Base-by-base conservation (phyloP, 1,139 yeast species). In the Saccharomyces hybrid region DNA sequence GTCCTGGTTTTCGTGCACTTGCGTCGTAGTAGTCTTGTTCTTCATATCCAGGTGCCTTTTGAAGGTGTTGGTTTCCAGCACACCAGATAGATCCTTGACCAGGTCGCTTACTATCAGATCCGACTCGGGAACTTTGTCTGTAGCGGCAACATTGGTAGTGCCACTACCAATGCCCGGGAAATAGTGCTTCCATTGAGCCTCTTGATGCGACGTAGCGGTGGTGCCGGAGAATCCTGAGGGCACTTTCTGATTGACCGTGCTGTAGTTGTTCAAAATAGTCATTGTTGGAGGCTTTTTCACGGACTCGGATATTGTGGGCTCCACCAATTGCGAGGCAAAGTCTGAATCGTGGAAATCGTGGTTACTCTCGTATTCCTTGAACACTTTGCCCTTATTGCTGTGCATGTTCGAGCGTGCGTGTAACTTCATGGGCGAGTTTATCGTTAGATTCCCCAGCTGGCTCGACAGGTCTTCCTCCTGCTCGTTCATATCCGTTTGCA, bases 21-120 rank as follows among this genome's bases (percentile, higher is more conserved):
- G 25, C 14, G 16, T 26, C 1, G 44, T 26, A 5, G 23, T 47
- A n/a, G n/a, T 46, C 31, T 23, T 14, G 20, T 28, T 25, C 13
- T 31, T 41, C 50, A 31, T 49, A 16, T 13, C 32, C 9, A 49
- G 4, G 31, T 60, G 61, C 29, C 60, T 58, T 52, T 62, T 64
- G 50, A 64, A 64, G 8, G 67, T 64, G 42, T 64, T 64, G 9
- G 67, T 51, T 38, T 51, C 57, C 2, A 64, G 66, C 27, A 64
- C 60, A 3, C 64, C 60, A 5, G 68, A 62, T 9, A 64, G 57
- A 55, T 64, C 68, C 50, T 61, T 62, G 31, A 64, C 51, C 13
- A 67, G 61, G 5, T 65, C 61, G 14, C 64, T 62, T 9, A 64
- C 63, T 4, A 64, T 59, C 25, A 64, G 49, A 28, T 64, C 64